These are phyloP conservation scores for Chondrus crispus DNA, from an alignment of 23 red algal genomes.

Conservation along the genomic window DNA sequence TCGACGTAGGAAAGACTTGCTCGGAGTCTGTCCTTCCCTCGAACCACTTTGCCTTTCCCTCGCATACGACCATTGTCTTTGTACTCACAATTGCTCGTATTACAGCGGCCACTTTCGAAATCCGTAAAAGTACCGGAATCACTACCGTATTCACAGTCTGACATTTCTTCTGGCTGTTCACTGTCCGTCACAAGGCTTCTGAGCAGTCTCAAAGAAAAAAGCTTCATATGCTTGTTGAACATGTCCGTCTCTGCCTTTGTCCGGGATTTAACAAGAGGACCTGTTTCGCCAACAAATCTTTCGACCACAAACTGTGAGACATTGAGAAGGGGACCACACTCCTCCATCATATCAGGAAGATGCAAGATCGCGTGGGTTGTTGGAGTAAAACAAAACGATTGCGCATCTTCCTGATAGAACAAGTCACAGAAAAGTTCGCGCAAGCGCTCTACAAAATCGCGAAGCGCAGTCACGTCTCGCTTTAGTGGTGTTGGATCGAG, in stretches of 20 bases:
- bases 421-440: background rate
- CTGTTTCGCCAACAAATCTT: background rate
- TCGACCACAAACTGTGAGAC: background rate
- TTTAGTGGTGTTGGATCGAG: background rate
- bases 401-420: background rate
- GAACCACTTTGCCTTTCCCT: no score
- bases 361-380: background rate
- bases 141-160: no score
- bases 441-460: background rate
- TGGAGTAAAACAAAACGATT: background rate
- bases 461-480: background rate
- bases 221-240: background rate
- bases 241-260: background rate
- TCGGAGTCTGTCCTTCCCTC: no score
- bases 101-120: no score
- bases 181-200: no score
- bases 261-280: background rate
- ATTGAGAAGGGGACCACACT: background rate
- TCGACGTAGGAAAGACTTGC: no score
- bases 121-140: no score
- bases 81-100: no score
- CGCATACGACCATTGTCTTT: no score
- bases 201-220: conserved; percentile 1
- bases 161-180: no score
- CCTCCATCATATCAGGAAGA: background rate